A percentile compares a stretch with the other conserved stretches of the same genome.
Evolutionary conservation across 2,329 filamentous ascomycete species (phyloP).

Genomic region (Xylariaceae sp.): DNA sequence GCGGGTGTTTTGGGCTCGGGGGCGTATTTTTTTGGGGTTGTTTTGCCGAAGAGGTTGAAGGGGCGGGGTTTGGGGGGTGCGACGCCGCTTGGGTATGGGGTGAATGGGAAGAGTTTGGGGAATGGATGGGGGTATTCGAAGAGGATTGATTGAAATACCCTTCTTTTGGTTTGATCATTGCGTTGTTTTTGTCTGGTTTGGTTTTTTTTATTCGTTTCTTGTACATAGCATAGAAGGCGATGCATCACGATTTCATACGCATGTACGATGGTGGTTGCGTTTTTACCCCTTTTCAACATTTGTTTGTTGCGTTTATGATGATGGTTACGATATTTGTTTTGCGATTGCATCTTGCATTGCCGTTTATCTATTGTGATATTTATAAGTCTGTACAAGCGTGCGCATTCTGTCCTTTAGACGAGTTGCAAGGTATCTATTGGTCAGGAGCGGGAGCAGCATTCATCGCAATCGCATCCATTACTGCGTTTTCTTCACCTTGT

Average conservation of each 20-base stretch:
- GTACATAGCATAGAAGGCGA: not conserved
- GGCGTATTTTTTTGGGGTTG: constrained; percentile 56
- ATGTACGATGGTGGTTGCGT: not conserved
- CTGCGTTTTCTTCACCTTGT: constrained; percentile 39
- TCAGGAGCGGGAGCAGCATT: not conserved
- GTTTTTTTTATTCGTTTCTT: not conserved
- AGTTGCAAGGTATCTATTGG: not conserved
- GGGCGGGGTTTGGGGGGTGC: constrained; percentile 50
- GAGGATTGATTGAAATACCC: constrained; percentile 39
- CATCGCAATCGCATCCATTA: constrained; percentile 20
- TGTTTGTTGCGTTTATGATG: not conserved
- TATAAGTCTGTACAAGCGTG: not conserved
- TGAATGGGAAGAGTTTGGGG: constrained; percentile 41
- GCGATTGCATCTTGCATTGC: not conserved
- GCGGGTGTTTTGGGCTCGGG: constrained; percentile 50
- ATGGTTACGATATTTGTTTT: not conserved
- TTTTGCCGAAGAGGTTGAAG: constrained; percentile 50
- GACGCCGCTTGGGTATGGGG: constrained; percentile 53
- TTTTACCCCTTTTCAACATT: not conserved
- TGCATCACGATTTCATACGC: not conserved
- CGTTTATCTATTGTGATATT: not conserved
- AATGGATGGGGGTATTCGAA: constrained; percentile 59
- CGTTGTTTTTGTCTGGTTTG: not conserved
- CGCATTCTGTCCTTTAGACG: not conserved
- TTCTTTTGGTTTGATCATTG: not conserved